Evolutionary conservation across 2,329 filamentous ascomycete genomes (phyloP).

Genomic region (Fonsecaea monophora): DNA sequence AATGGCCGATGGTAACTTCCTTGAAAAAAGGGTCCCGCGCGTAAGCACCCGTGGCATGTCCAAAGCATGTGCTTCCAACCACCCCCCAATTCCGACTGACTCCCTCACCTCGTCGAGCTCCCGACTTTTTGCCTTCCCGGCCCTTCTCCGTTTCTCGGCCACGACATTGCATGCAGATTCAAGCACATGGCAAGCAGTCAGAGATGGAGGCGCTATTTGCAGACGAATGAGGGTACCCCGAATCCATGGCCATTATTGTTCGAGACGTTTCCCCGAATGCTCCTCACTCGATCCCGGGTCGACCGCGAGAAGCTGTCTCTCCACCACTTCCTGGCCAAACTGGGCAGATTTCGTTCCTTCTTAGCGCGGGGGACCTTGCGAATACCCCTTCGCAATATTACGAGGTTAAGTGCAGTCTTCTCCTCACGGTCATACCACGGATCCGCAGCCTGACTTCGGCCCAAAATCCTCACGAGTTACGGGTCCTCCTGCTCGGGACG

Average conservation of each 20-base stretch:
- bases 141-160: conserved; percentile 12
- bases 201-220: not conserved
- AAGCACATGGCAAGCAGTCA: conserved; percentile 14
- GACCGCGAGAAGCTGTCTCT: not conserved
- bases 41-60: not conserved
- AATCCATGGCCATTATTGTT: not conserved
- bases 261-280: not conserved
- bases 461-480: not conserved
- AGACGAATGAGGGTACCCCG: conserved; percentile 5
- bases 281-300: not conserved
- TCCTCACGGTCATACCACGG: conserved; percentile 3
- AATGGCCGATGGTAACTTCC: not conserved
- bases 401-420: not conserved
- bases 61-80: conserved; percentile 20
- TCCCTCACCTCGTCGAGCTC: not conserved
- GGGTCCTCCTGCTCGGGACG: not conserved
- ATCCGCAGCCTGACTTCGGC: not conserved
- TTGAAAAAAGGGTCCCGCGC: not conserved
- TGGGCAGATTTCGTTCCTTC: not conserved
- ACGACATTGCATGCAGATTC: not conserved
- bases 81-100: not conserved
- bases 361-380: not conserved
- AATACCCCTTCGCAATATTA: not conserved
- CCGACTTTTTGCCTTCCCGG: conserved; percentile 22
- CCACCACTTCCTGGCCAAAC: not conserved